phyloP scores from a whole-genome alignment of 768 basidiomycete species.

The Termitomyces sp. region DNA sequence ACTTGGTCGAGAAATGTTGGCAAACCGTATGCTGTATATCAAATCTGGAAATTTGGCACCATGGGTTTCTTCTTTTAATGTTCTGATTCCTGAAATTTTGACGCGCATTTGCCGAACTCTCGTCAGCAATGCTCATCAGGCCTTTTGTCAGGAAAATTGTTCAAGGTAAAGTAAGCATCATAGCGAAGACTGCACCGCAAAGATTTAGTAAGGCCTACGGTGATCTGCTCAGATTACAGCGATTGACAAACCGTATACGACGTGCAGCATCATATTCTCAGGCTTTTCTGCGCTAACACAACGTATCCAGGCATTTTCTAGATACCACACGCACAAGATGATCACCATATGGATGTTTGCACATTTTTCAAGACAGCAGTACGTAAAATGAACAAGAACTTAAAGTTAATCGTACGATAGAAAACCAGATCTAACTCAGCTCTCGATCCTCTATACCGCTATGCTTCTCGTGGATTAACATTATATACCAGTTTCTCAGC shows the following conservation, averaged over 20 bases:
- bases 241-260: neutral
- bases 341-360: neutral
- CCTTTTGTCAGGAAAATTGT: neutral
- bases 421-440: neutral
- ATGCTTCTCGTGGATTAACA: neutral
- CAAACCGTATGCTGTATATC: neutral
- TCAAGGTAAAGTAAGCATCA: neutral
- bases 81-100: too few relatives aligned
- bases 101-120: neutral
- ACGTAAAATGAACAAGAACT: neutral
- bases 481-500: conserved; percentile 28
- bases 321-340: neutral
- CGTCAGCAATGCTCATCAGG: neutral
- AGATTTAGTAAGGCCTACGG: neutral
- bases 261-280: neutral
- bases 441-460: neutral
- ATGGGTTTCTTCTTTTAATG: neutral
- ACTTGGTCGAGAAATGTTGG: neutral
- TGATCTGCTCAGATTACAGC: too few relatives aligned
- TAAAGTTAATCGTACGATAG: neutral
- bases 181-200: neutral
- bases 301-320: neutral
- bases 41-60: neutral
- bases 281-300: neutral
- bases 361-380: neutral